Conservation (phyloP, 306 rosid genomes). For the Senna tora region DNA sequence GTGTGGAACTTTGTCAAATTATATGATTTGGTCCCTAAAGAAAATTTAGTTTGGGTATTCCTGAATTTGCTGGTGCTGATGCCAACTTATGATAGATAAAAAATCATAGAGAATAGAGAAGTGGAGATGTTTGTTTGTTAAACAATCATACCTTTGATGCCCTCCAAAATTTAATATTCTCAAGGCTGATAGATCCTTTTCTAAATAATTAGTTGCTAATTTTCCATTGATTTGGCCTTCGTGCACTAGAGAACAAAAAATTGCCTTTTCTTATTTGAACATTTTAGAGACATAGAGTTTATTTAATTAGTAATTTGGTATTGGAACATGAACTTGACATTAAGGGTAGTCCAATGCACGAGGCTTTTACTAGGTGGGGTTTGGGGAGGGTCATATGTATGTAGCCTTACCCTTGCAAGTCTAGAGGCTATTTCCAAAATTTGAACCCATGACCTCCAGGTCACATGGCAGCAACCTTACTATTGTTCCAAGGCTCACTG, state of each 20-base stretch:
- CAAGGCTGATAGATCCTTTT: neutral
- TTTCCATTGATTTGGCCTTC: slow-evolving; percentile 6
- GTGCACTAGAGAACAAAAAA: slow-evolving; percentile 5
- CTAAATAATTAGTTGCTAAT: slow-evolving; percentile 3
- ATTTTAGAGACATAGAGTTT: neutral
- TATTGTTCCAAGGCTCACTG: too few relatives aligned
- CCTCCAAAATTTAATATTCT: neutral
- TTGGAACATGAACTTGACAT: slow-evolving; percentile 3
- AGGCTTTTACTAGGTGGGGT: too few relatives aligned
- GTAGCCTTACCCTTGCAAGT: too few relatives aligned
- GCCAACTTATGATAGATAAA: neutral
- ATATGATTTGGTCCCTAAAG: slow-evolving; percentile 12
- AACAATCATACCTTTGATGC: neutral
- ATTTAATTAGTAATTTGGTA: neutral
- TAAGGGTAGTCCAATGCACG: too few relatives aligned
- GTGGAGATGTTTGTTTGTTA: neutral
- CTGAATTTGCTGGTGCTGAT: neutral
- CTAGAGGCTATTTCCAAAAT: too few relatives aligned
- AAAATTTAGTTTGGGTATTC: slow-evolving; percentile 4
- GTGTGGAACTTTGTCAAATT: slow-evolving; percentile 18
- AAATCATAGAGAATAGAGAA: slow-evolving; percentile 12
- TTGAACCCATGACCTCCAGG: too few relatives aligned
- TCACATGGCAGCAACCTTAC: too few relatives aligned
- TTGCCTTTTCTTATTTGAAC: neutral
- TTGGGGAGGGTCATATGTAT: too few relatives aligned